These are phyloP conservation scores for Zygosaccharomyces rouxii DNA, from an alignment of 805 yeast genomes.

Conservation along the genomic window DNA sequence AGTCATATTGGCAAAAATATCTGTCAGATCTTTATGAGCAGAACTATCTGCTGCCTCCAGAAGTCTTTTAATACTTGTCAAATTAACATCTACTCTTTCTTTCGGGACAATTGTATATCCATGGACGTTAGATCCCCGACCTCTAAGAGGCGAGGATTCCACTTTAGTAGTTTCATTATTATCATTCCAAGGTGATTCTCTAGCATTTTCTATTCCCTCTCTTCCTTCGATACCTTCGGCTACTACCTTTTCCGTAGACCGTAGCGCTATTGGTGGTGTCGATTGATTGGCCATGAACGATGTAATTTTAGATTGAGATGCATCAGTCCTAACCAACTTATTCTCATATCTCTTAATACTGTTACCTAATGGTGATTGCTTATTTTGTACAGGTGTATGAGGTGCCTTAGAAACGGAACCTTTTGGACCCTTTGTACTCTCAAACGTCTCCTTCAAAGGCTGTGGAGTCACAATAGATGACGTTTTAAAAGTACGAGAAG, in stretches of 20 bases:
- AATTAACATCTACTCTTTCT: conserved; percentile 41
- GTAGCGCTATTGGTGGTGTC: neutral
- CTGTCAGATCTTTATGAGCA: conserved; percentile 54
- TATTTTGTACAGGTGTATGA: conserved; percentile 5
- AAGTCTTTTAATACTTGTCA: conserved; percentile 58
- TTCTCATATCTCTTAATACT: conserved; percentile 32
- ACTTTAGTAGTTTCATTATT: neutral
- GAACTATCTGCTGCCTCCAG: conserved; percentile 45
- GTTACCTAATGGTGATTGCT: conserved; percentile 8
- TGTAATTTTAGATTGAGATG: conserved; percentile 32
- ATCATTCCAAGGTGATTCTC: neutral
- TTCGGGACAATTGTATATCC: conserved; percentile 21
- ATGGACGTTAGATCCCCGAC: neutral
- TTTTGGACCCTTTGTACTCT: neutral
- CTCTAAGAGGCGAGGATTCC: neutral
- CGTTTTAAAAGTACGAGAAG: conserved; percentile 62
- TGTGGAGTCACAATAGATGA: conserved; percentile 48
- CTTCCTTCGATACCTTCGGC: neutral
- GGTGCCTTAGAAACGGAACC: conserved; percentile 4
- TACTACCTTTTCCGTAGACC: neutral
- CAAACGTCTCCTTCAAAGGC: conserved; percentile 11
- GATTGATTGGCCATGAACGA: conserved; percentile 16
- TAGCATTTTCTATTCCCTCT: neutral
- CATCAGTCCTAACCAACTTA: conserved; percentile 34
- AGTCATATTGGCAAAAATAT: conserved; percentile 61